These are phyloP conservation scores for Catenaria anguillulae DNA, from an alignment of 371 early-diverging fungal species.

Conservation along the genomic window DNA sequence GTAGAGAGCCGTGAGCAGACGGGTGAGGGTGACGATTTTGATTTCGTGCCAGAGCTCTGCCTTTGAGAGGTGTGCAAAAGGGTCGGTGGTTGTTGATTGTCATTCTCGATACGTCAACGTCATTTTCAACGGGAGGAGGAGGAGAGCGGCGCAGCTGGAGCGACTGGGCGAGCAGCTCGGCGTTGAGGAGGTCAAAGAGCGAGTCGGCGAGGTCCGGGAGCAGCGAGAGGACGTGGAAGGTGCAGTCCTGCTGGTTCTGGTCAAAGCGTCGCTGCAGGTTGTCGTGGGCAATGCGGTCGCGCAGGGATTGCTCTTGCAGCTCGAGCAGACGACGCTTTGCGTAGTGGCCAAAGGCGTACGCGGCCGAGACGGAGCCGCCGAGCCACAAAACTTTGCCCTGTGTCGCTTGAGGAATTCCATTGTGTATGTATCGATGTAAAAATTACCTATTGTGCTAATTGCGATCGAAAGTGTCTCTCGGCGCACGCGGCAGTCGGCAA, in stretches of 20 bases:
- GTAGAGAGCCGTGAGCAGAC: conserved; percentile 67
- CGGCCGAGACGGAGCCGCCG: conserved; percentile 51
- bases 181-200: conserved; percentile 46
- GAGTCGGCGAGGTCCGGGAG: conserved; percentile 64
- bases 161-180: conserved; percentile 20
- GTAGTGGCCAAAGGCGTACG: conserved; percentile 56
- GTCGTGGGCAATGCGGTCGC: conserved; percentile 53
- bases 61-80: conserved; percentile 20
- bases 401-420: not conserved
- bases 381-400: not conserved
- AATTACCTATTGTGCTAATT: no score
- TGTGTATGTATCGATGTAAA: no score
- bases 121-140: not conserved
- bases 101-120: no score
- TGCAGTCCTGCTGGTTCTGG: conserved; percentile 80
- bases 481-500: no score
- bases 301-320: conserved; percentile 41
- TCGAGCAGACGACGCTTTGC: conserved; percentile 54
- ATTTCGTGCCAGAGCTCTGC: conserved; percentile 74
- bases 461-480: no score
- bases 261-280: conserved; percentile 84
- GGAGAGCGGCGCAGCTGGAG: conserved; percentile 7
- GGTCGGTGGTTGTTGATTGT: no score
- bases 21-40: conserved; percentile 66
- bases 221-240: conserved; percentile 59